Percentiles rank a stretch among this genome's conserved stretches.
Evolutionary conservation across 1,139 yeast genomes (phyloP).

Genomic region (Wickerhamiella infanticola): DNA sequence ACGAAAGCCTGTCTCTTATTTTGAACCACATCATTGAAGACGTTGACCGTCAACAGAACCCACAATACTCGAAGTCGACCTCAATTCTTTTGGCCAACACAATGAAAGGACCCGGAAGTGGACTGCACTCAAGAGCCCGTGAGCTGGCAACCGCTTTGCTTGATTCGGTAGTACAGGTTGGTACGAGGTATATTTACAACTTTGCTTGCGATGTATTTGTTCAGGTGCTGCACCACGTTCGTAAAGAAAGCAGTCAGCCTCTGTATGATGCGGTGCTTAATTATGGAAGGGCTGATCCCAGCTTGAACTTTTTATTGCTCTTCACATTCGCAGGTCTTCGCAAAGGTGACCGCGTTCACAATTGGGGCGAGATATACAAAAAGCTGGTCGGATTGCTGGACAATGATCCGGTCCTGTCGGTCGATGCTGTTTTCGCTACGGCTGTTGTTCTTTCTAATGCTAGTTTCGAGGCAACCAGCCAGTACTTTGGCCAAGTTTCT

Average conservation of each 20-base stretch:
- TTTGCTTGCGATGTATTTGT: conserved; percentile 13
- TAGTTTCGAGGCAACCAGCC: conserved; percentile 16
- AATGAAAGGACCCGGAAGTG: conserved; percentile 52
- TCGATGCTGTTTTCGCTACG: conserved; percentile 3
- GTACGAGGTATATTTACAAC: background rate
- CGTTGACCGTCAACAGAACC: conserved; percentile 21
- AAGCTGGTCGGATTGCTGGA: background rate
- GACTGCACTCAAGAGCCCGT: conserved; percentile 58
- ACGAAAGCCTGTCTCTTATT: conserved; percentile 33
- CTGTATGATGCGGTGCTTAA: conserved; percentile 21
- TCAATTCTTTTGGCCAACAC: conserved; percentile 57
- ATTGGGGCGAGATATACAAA: conserved; percentile 20
- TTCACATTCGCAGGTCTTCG: conserved; percentile 21
- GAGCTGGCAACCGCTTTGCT: conserved; percentile 33
- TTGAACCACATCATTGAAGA: conserved; percentile 39
- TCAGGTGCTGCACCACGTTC: conserved; percentile 47
- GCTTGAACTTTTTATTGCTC: conserved; percentile 16
- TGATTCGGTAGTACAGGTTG: conserved; percentile 13
- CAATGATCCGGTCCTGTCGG: background rate
- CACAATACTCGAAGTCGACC: conserved; percentile 39
- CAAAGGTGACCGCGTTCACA: conserved; percentile 26
- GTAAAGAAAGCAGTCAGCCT: conserved; percentile 36
- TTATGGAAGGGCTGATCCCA: conserved; percentile 5
- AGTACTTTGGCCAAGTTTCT: conserved; percentile 13
- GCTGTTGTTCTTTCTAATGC: conserved; percentile 13